A percentile compares a stretch with the other conserved stretches of the same genome.
Conservation (phyloP, 2,329 filamentous ascomycete species). For the Neurospora crassa region DNA sequence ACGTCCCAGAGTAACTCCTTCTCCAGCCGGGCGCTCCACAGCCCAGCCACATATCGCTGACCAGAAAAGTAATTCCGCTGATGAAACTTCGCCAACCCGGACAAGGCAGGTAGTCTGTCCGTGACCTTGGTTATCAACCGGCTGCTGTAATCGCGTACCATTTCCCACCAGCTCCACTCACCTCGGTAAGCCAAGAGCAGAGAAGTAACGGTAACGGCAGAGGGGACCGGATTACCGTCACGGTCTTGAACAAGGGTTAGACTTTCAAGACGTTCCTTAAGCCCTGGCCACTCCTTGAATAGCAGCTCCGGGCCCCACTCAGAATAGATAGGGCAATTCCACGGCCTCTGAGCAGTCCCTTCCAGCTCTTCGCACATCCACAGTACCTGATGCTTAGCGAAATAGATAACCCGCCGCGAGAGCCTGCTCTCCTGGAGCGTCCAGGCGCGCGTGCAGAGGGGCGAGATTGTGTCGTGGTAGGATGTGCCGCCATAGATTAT, state of each 20-base stretch:
- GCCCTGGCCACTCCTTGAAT: no score
- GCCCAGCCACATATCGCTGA: conserved; percentile 15
- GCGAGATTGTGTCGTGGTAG: no score
- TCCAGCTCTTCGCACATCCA: conserved; percentile 25
- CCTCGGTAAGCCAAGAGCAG: accelerated
- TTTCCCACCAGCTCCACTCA: conserved; percentile 10
- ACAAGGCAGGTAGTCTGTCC: conserved; percentile 20
- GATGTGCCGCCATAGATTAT: no score
- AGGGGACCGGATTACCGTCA: not conserved
- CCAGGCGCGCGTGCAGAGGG: conserved; percentile 28
- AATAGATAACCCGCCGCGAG: conserved; percentile 28
- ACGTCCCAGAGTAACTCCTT: conserved; percentile 14
- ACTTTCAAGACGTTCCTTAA: no score
- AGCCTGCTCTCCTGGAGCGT: conserved; percentile 30
- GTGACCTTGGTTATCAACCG: conserved; percentile 16
- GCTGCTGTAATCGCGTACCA: conserved; percentile 16
- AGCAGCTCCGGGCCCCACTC: no score
- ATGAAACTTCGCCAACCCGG: conserved; percentile 17
- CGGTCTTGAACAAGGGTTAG: not conserved
- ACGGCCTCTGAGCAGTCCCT: not conserved
- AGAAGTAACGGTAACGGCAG: not conserved
- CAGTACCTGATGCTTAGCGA: conserved; percentile 26
- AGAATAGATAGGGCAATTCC: no score
- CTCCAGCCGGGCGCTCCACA: conserved; percentile 16
- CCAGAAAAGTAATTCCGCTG: not conserved